Percentiles rank a stretch among this genome's conserved stretches.
Evolutionary conservation across 768 basidiomycete species (phyloP).

Genomic region (Chlorophyllum brunneum): DNA sequence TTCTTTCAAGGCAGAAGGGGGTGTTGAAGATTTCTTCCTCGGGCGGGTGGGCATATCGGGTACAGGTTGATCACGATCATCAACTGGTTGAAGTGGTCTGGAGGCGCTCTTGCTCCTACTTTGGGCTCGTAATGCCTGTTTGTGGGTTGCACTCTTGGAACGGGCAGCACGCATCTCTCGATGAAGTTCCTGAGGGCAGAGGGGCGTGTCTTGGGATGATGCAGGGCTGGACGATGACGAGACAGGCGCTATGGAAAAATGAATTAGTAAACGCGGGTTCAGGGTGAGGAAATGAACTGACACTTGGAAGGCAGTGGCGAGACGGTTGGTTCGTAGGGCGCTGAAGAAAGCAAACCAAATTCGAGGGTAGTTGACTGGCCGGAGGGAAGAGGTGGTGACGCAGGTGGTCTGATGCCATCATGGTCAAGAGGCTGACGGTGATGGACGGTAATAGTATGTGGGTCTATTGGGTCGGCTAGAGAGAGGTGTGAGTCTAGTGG

Average conservation of each 20-base stretch:
- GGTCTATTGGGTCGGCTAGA: slow-evolving; percentile 30
- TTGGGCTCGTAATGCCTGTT: slow-evolving; percentile 1
- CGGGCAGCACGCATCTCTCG: slow-evolving; percentile 3
- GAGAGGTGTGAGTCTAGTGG: slow-evolving; percentile 17
- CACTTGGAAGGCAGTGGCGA: too few species aligned
- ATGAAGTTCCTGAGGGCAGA: slow-evolving; percentile 3
- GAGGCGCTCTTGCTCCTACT: slow-evolving; percentile 6
- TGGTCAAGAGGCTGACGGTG: slow-evolving; percentile 4
- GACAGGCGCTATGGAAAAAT: too few species aligned
- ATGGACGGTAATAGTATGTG: slow-evolving; percentile 9
- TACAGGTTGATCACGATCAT: not conserved
- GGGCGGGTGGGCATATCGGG: not conserved
- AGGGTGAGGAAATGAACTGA: too few species aligned
- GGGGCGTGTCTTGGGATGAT: slow-evolving; percentile 4
- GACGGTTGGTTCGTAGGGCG: too few species aligned
- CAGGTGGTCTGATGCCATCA: too few species aligned
- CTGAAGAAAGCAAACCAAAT: not conserved
- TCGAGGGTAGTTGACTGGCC: too few species aligned
- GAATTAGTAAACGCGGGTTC: too few species aligned
- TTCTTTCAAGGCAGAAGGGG: slow-evolving; percentile 1
- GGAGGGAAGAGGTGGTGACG: too few species aligned
- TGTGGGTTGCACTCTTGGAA: slow-evolving; percentile 5
- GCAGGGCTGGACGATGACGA: too few species aligned
- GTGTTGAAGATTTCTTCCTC: not conserved
- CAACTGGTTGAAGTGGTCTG: not conserved